These are phyloP conservation scores for Trichopus zeylanicus DNA, from an alignment of 116 monocot genomes.

Conservation along the genomic window DNA sequence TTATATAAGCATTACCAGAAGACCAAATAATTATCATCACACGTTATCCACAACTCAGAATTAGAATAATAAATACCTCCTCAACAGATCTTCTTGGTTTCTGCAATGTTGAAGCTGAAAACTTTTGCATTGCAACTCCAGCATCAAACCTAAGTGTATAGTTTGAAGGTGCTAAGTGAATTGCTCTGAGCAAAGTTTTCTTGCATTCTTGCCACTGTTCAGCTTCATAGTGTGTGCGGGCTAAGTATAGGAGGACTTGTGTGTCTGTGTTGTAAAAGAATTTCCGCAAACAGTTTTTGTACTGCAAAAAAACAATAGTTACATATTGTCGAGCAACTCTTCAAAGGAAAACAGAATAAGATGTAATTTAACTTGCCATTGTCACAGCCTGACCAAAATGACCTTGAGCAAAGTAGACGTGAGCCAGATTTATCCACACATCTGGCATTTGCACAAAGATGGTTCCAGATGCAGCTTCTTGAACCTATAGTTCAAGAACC, in stretches of 20 bases:
- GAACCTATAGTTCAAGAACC: conserved; percentile 49
- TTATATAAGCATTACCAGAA: no score
- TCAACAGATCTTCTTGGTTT: conserved; percentile 86
- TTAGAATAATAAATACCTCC: no score
- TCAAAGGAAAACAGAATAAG: neutral
- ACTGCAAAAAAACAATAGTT: conserved; percentile 44
- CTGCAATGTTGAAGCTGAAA: conserved; percentile 83
- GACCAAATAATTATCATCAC: no score
- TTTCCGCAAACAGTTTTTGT: conserved; percentile 93
- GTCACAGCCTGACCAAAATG: conserved; percentile 87
- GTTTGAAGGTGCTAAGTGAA: conserved; percentile 93
- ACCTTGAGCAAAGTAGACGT: conserved; percentile 98
- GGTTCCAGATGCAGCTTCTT: conserved; percentile 96
- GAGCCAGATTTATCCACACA: conserved; percentile 94
- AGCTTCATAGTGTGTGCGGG: conserved; percentile 90
- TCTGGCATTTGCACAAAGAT: conserved; percentile 98
- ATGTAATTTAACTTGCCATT: conserved; percentile 55
- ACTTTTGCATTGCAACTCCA: conserved; percentile 99
- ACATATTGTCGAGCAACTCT: neutral
- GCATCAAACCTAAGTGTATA: conserved; percentile 83
- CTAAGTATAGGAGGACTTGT: conserved; percentile 75
- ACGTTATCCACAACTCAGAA: no score
- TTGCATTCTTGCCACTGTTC: conserved; percentile 99
- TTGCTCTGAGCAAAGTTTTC: conserved; percentile 79
- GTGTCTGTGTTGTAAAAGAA: conserved; percentile 85